Conservation (phyloP, 2,329 filamentous ascomycete species). For the Colletotrichum sublineola region DNA sequence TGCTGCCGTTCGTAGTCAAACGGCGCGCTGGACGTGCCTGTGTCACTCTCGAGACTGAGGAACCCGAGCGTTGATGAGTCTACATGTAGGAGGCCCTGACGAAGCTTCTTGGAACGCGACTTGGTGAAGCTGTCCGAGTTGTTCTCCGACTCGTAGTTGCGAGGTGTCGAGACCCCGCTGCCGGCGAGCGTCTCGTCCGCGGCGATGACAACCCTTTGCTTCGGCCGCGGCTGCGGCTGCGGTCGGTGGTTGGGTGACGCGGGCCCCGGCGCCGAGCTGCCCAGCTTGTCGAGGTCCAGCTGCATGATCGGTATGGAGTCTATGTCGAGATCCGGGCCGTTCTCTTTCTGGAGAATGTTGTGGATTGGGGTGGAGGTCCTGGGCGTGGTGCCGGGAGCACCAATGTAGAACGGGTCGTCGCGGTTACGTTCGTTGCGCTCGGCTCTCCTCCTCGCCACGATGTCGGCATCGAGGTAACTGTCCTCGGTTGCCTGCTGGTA, state of each 20-base stretch:
- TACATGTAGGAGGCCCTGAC: constrained; percentile 80
- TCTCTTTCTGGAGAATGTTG: constrained; percentile 78
- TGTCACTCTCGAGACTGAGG: constrained; percentile 75
- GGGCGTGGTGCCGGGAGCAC: constrained; percentile 63
- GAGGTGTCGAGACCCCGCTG: constrained; percentile 63
- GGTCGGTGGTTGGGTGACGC: constrained; percentile 50
- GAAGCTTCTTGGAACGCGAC: constrained; percentile 63
- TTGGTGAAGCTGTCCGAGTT: constrained; percentile 64
- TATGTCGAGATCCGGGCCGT: constrained; percentile 86
- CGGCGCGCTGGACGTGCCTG: constrained; percentile 49
- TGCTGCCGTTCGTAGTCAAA: constrained; percentile 76
- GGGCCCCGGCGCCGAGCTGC: constrained; percentile 46
- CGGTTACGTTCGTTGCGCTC: constrained; percentile 86
- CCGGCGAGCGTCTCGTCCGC: constrained; percentile 79
- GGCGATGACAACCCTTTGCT: constrained; percentile 75
- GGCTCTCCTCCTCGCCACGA: constrained; percentile 78
- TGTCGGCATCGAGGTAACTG: constrained; percentile 78
- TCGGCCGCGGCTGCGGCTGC: constrained; percentile 56
- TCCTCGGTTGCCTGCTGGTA: constrained; percentile 75
- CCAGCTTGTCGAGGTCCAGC: constrained; percentile 77
- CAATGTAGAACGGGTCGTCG: constrained; percentile 97
- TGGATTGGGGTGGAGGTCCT: constrained; percentile 83
- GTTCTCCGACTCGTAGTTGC: constrained; percentile 68
- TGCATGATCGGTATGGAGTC: constrained; percentile 98
- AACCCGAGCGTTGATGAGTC: constrained; percentile 86